Base-by-base conservation (phyloP, 148 eudicot genomes). In the Spergularia bocconei region DNA sequence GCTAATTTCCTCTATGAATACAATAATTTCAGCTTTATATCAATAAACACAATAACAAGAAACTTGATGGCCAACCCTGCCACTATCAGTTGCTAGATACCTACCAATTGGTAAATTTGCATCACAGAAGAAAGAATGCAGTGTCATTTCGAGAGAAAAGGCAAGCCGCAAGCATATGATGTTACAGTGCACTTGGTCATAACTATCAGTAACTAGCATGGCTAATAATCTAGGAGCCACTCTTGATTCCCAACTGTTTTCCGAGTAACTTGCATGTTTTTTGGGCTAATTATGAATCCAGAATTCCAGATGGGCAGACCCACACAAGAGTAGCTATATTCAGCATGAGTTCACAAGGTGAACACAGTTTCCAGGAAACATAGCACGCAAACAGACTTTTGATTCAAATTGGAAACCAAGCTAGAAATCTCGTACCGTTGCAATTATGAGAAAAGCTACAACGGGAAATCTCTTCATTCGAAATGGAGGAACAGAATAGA, bases 401-500 rank as follows among this genome's bases (percentile, higher is more conserved):
- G 0, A 47, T 60, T 4, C 21, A 59, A 23, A 64, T 48, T 2
- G 56, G 73, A n/a, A 48, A 20, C 36, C 50, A 56, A 55, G 78
- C n/a, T 57, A 69, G 78, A 67, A 65, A 10, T 51, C 59, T 7
- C 75, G 69, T 92, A 94, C 98, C 80, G 91, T 94, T 57, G 97
- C 97, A 78, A 94, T 92, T 65, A 92, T 94, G 72, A 94, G 96
- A 84, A 94, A 94, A 71, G 98, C 98, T 73, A 92, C 84, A 63
- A 94, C 88, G 58, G 98, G 91, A 88, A 81, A 92, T 82, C 91
- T 86, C 90, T 94, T 94, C 93, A 94, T 79, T 78, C 98, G 87
- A 82, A 94, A 87, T 36, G 98, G 98, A 70, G 98, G 98, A 77
- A 94, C 98, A 23, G 98, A 94, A 85, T 94, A 94, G 69, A 94